Evolutionary conservation across 2,329 filamentous ascomycete genomes (phyloP).

Genomic region (Colletotrichum caudatum): DNA sequence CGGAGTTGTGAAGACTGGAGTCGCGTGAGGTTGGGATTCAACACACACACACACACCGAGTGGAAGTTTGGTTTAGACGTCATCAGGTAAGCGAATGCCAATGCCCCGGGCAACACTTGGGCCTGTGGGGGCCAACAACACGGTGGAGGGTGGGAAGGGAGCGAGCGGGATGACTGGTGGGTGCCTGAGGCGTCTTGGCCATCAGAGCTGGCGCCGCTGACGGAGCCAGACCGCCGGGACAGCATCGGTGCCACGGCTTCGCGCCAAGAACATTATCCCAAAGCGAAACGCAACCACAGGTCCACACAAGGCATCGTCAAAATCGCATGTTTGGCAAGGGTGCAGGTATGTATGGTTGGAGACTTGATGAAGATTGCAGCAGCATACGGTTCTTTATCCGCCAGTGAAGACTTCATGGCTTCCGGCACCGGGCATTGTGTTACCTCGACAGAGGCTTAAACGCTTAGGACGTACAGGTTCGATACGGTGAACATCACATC

Average conservation of each 20-base stretch:
- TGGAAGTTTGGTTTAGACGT: constrained; percentile 33
- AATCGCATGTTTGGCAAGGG: not conserved
- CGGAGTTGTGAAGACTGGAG: constrained; percentile 24
- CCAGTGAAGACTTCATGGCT: not conserved
- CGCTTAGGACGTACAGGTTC: not conserved
- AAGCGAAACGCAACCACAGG: not conserved
- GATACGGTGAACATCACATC: not conserved
- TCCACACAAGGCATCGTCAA: not conserved
- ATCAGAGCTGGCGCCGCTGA: constrained; percentile 33
- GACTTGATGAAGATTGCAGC: too few species aligned
- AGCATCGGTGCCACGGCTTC: not conserved
- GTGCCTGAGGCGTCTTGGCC: constrained; percentile 23
- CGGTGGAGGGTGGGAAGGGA: constrained; percentile 15
- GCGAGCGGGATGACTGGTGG: constrained; percentile 28
- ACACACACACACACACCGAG: constrained; percentile 1
- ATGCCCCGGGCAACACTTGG: constrained; percentile 34
- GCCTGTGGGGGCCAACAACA: constrained; percentile 10
- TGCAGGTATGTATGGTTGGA: too few species aligned
- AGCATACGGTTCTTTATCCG: not conserved
- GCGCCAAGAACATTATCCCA: not conserved
- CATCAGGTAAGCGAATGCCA: constrained; percentile 38
- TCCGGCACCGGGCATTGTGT: not conserved
- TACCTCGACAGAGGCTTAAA: constrained; percentile 14
- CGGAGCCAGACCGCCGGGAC: constrained; percentile 22
- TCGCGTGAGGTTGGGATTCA: constrained; percentile 31